A percentile compares a stretch with the other conserved stretches of the same genome.
These are phyloP conservation scores for Debaryomyces robertsiae DNA, from an alignment of 1,139 yeast genomes.

Conservation along the genomic window DNA sequence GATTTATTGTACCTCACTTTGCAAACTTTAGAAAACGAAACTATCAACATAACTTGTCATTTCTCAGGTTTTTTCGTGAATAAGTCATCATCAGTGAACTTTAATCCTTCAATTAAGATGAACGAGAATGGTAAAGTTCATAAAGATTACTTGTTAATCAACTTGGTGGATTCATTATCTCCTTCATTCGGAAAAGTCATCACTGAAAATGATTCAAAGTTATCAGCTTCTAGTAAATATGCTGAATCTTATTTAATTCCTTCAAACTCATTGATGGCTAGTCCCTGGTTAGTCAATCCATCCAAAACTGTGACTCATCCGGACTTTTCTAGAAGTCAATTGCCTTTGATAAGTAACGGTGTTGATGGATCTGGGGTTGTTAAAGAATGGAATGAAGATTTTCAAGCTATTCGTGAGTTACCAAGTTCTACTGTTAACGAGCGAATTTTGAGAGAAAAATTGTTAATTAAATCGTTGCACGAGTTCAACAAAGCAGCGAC, in stretches of 20 bases:
- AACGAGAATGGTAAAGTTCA: slow-evolving; percentile 39
- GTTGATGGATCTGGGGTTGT: slow-evolving; percentile 58
- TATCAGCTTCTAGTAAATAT: slow-evolving; percentile 49
- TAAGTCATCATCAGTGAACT: slow-evolving; percentile 63
- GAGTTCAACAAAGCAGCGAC: slow-evolving; percentile 80
- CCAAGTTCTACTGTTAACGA: slow-evolving; percentile 61
- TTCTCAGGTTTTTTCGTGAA: slow-evolving; percentile 78
- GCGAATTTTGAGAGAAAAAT: slow-evolving; percentile 73
- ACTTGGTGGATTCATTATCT: slow-evolving; percentile 57
- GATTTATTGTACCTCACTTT: slow-evolving; percentile 76
- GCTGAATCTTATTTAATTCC: slow-evolving; percentile 64
- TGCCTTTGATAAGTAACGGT: slow-evolving; percentile 55
- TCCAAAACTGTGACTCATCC: slow-evolving; percentile 36
- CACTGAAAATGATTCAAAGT: slow-evolving; percentile 40
- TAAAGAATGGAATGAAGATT: slow-evolving; percentile 90
- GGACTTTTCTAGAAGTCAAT: slow-evolving; percentile 66
- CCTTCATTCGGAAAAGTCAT: slow-evolving; percentile 49
- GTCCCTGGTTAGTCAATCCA: slow-evolving; percentile 73
- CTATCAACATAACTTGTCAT: slow-evolving; percentile 74
- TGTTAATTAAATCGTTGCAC: slow-evolving; percentile 68
- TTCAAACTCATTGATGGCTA: slow-evolving; percentile 57
- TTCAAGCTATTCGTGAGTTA: slow-evolving; percentile 78
- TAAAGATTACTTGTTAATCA: slow-evolving; percentile 51
- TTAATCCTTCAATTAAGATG: slow-evolving; percentile 63
- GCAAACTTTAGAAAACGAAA: slow-evolving; percentile 81